Evolutionary conservation across 345 rosid species (phyloP).

Genomic region (Murraya koenigii): DNA sequence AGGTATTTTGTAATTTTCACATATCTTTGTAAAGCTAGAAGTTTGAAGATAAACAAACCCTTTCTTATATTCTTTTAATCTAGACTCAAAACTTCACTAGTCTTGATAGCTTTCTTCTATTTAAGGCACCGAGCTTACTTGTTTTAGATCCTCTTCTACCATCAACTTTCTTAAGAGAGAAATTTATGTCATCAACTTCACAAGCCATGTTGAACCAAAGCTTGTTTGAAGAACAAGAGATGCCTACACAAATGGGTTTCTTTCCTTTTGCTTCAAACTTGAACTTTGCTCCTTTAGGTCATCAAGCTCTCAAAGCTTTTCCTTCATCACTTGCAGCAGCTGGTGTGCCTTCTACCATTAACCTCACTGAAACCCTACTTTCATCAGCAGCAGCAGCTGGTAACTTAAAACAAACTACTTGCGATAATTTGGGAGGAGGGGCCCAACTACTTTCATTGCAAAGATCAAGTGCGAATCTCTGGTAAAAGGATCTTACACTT

Average conservation of each 20-base stretch:
- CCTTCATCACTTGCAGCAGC: constrained; percentile 23
- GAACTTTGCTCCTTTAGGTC: constrained; percentile 30
- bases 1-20: constrained; percentile 22
- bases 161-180: not conserved
- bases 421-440: constrained; percentile 29
- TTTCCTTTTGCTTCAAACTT: constrained; percentile 47
- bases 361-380: constrained; percentile 60
- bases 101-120: not conserved
- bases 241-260: constrained; percentile 54
- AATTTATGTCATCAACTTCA: constrained; percentile 46
- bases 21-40: constrained; percentile 8
- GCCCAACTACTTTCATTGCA: constrained; percentile 52
- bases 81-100: not conserved
- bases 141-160: constrained; percentile 14
- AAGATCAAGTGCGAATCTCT: constrained; percentile 60
- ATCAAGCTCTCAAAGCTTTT: constrained; percentile 35
- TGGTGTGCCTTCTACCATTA: constrained; percentile 24
- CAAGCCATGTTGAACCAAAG: constrained; percentile 51
- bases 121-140: not conserved
- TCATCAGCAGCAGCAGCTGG: constrained; percentile 24
- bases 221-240: constrained; percentile 57
- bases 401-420: constrained; percentile 28
- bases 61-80: constrained; percentile 5
- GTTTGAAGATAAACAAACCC: constrained; percentile 15
- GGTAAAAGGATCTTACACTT: constrained; percentile 37